Evolutionary conservation across 2,329 filamentous ascomycete genomes (phyloP), one percentile per base, ranked within the genome.

Genomic region (Verticillium nonalfalfae): DNA sequence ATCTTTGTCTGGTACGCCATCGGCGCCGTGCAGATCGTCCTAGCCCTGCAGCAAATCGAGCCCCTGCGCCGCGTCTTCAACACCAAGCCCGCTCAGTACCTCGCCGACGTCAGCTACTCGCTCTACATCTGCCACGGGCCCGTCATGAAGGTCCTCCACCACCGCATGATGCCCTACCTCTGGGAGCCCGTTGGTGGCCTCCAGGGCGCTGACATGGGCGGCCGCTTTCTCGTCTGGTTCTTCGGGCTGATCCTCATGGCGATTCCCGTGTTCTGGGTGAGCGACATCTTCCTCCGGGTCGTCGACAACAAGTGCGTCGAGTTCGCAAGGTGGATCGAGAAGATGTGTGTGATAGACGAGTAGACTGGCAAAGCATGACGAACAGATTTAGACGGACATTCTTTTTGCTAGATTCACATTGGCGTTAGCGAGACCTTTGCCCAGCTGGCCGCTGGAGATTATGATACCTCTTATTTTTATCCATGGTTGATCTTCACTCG

Each of bases 81-180:
- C 60, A 75, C 74, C 2, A 69, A 73, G 0, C 64, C 82, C 13
- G 78, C 81, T 13, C 82, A 83, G 65, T 87, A 86, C 68, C 78
- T 84, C 21, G 84, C 80, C 13, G 77, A 78, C 33, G 81, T 86
- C 63, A 84, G 81, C 61, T 87, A 81, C 64, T 80, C 83, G 3
- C 74, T 87, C 3, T 86, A 87, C 65, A 74, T 87, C 7, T 78
- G 82, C n/a, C 84, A 86, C 66, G 84, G 84, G 0, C 77, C 78
- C 4, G 74, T 81, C 13, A 69, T 84, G 9, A 76, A 74, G 14
- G 63, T 76, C 56, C 67, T 77, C 63, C 71, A 73, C 60, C 58
- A 62, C 34, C 65, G 66, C 31, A 62, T 66, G 62, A 40, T 63
- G 64, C 61, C 63, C 3, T 10, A 38, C 21, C 35, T 63, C 1